Evolutionary conservation across 2,329 filamentous ascomycete genomes (phyloP).

Genomic region (Colletotrichum agaves): DNA sequence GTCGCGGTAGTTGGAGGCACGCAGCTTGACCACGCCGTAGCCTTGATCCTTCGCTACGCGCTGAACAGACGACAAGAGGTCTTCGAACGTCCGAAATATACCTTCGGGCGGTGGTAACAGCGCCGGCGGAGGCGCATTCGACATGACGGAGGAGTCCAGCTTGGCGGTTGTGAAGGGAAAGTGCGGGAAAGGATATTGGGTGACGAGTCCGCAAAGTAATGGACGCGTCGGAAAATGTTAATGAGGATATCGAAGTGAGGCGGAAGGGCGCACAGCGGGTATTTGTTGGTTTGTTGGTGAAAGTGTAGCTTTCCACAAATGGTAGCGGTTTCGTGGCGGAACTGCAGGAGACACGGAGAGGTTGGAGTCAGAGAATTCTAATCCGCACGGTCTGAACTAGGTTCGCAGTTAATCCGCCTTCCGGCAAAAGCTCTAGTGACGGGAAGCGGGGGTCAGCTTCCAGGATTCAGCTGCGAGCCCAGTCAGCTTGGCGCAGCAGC

Average conservation of each 20-base stretch:
- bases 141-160: constrained; percentile 49
- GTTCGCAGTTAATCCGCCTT: constrained; percentile 39
- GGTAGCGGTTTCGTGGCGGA: constrained; percentile 20
- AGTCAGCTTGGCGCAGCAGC: constrained; percentile 23
- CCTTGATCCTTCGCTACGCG: constrained; percentile 70
- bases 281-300: constrained; percentile 30
- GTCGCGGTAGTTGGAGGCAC: constrained; percentile 72
- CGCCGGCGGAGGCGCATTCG: constrained; percentile 58
- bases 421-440: constrained; percentile 31
- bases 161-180: constrained; percentile 42
- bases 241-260: constrained; percentile 38
- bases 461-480: constrained; percentile 30
- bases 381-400: constrained; percentile 42
- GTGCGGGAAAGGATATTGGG: constrained; percentile 35
- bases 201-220: constrained; percentile 28
- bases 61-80: constrained; percentile 67
- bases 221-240: constrained; percentile 35
- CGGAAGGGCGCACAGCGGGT: constrained; percentile 36
- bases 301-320: constrained; percentile 24
- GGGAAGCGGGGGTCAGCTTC: constrained; percentile 35
- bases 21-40: constrained; percentile 71
- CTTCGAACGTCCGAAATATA: constrained; percentile 69
- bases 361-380: constrained; percentile 42
- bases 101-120: constrained; percentile 68
- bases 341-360: constrained; percentile 34